Conservation (phyloP, 495 filamentous ascomycete genomes). For the Lasiosphaeria miniovina region DNA sequence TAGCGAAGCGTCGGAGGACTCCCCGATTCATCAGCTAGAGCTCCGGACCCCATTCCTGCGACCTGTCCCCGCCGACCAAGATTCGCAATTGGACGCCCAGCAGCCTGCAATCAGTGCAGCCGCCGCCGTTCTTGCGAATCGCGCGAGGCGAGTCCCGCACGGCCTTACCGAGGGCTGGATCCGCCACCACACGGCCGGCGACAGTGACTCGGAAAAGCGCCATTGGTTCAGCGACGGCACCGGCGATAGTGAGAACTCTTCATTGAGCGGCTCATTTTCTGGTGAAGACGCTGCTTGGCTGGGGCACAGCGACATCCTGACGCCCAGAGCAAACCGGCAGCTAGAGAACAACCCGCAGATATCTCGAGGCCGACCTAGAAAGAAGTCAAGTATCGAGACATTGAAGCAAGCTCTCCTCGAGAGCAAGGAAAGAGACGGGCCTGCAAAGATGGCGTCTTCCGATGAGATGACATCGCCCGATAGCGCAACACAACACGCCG, state of each 20-base stretch:
- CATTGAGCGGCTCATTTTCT: constrained; percentile 55
- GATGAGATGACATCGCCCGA: constrained; percentile 33
- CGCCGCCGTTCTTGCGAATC: constrained; percentile 53
- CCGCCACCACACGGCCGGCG: constrained; percentile 64
- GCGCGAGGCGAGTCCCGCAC: constrained; percentile 50
- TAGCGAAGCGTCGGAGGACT: constrained; percentile 51
- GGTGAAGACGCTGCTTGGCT: constrained; percentile 45
- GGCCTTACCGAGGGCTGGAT: constrained; percentile 79
- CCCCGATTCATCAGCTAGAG: constrained; percentile 50
- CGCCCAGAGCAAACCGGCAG: constrained; percentile 39
- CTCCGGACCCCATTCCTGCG: constrained; percentile 54
- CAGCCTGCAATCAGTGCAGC: constrained; percentile 47
- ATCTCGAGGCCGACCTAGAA: constrained; percentile 45
- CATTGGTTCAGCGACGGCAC: constrained; percentile 77
- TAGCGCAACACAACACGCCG: constrained; percentile 26
- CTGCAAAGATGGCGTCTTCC: constrained; percentile 38
- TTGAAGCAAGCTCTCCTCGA: constrained; percentile 57
- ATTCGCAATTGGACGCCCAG: constrained; percentile 34
- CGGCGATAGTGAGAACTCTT: constrained; percentile 61
- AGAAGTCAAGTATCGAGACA: constrained; percentile 60
- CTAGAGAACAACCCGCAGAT: constrained; percentile 35
- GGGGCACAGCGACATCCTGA: constrained; percentile 35
- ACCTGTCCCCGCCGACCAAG: constrained; percentile 39
- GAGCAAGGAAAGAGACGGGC: constrained; percentile 30
- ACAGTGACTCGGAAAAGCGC: constrained; percentile 58